phyloP scores from a whole-genome alignment of 805 yeast species.

The Ogataea salicorniae region DNA sequence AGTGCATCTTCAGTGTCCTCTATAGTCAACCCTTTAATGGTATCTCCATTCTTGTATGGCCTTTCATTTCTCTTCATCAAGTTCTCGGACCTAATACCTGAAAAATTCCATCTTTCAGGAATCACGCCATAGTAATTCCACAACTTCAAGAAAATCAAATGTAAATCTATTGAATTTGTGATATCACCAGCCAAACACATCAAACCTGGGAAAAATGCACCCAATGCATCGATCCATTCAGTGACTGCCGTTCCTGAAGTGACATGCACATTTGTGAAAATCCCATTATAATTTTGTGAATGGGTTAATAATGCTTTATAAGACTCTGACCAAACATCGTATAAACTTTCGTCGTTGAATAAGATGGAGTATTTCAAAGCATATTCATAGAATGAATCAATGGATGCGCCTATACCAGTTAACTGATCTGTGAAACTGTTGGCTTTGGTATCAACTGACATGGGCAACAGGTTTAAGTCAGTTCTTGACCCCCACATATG shows the following conservation, averaged over 20 bases:
- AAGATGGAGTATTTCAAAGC: conserved; percentile 72
- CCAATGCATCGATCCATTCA: conserved; percentile 78
- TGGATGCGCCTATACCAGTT: conserved; percentile 86
- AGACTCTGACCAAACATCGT: conserved; percentile 53
- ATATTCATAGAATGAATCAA: conserved; percentile 88
- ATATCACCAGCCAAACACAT: conserved; percentile 76
- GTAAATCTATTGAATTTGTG: conserved; percentile 55
- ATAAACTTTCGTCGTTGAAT: conserved; percentile 54
- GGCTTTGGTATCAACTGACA: conserved; percentile 51
- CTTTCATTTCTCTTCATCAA: conserved; percentile 7
- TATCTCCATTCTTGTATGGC: conserved; percentile 16
- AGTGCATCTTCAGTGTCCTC: conserved; percentile 22
- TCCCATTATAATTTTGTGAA: conserved; percentile 32
- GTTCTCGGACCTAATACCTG: conserved; percentile 18
- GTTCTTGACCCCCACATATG: conserved; percentile 68
- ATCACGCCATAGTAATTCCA: conserved; percentile 79
- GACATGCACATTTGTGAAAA: conserved; percentile 50
- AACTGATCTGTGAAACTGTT: conserved; percentile 49
- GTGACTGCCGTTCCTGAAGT: conserved; percentile 44
- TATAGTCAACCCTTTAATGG: conserved; percentile 16
- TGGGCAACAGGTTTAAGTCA: conserved; percentile 62
- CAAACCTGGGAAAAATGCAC: conserved; percentile 87
- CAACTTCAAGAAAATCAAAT: conserved; percentile 60
- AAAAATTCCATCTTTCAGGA: conserved; percentile 81
- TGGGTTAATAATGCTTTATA: conserved; percentile 55